phyloP scores from a whole-genome alignment of 2,329 filamentous ascomycete genomes.

The Rasamsonia emersonii region DNA sequence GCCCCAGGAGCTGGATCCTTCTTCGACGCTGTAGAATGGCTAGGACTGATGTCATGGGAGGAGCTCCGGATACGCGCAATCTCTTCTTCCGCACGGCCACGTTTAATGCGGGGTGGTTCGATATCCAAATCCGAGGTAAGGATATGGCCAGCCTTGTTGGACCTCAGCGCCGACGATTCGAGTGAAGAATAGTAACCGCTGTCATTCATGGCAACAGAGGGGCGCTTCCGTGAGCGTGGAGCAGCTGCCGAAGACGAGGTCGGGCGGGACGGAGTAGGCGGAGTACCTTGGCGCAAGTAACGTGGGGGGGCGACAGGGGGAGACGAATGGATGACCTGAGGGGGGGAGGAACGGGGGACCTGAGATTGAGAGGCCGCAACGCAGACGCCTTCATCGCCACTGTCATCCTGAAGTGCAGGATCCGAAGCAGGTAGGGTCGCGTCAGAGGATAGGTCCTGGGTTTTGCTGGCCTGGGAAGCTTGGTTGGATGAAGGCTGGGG shows the following conservation, averaged over 20 bases:
- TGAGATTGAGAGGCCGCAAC: constrained; percentile 16
- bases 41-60: constrained; percentile 78
- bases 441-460: constrained; percentile 61
- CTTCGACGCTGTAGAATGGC: constrained; percentile 34
- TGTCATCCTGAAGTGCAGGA: constrained; percentile 48
- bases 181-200: constrained; percentile 96
- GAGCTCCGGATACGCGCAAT: constrained; percentile 88
- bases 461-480: constrained; percentile 17
- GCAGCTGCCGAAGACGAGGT: constrained; percentile 56
- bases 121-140: constrained; percentile 66
- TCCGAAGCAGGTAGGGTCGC: constrained; percentile 69
- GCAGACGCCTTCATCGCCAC: constrained; percentile 35
- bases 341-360: constrained; percentile 38
- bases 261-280: constrained; percentile 59
- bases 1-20: constrained; percentile 24
- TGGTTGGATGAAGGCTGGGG: constrained; percentile 12
- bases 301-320: constrained; percentile 62
- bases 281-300: constrained; percentile 56
- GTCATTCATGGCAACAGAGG: constrained; percentile 73
- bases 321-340: constrained; percentile 71
- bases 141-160: constrained; percentile 54
- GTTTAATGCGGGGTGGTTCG: constrained; percentile 71
- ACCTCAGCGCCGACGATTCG: constrained; percentile 78
- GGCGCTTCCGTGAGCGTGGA: constrained; percentile 62
- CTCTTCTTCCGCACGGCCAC: constrained; percentile 88